A percentile compares a stretch with the other conserved stretches of the same genome.
phyloP scores from a whole-genome alignment of 78 protist genomes.

The Speleostelium caveatum region DNA sequence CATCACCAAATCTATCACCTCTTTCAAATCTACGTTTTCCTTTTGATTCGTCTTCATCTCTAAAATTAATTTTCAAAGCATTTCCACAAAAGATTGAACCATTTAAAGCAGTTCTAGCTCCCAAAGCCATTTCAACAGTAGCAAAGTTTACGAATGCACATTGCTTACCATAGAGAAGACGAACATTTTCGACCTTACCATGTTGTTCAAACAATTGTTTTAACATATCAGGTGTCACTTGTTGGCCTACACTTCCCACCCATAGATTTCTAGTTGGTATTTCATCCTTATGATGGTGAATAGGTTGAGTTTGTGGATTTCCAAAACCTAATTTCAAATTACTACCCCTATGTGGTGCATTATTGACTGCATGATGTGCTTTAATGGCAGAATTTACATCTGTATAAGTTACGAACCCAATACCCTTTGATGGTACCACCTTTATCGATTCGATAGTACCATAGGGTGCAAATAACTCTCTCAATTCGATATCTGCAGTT shows the following conservation, averaged over 20 bases:
- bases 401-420: conserved; percentile 53
- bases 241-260: conserved; percentile 58
- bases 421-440: conserved; percentile 24
- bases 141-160: conserved; percentile 78
- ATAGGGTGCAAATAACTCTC: conserved; percentile 34
- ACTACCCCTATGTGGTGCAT: conserved; percentile 18
- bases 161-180: conserved; percentile 30
- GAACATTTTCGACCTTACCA: conserved; percentile 64
- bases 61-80: conserved; percentile 59
- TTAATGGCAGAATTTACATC: conserved; percentile 47
- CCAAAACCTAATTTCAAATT: conserved; percentile 72
- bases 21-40: background rate
- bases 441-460: conserved; percentile 64
- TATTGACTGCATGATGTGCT: conserved; percentile 58
- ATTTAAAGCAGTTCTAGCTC: conserved; percentile 29
- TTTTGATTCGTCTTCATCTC: conserved; percentile 46
- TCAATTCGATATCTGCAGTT: conserved; percentile 48
- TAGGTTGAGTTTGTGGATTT: background rate
- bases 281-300: background rate
- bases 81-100: conserved; percentile 41
- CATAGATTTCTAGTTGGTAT: conserved; percentile 73
- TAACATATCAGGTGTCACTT: conserved; percentile 29
- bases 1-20: background rate
- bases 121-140: conserved; percentile 25
- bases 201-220: conserved; percentile 28